Base-by-base conservation (phyloP, 345 rosid genomes). In the Rhizophora mangle region DNA sequence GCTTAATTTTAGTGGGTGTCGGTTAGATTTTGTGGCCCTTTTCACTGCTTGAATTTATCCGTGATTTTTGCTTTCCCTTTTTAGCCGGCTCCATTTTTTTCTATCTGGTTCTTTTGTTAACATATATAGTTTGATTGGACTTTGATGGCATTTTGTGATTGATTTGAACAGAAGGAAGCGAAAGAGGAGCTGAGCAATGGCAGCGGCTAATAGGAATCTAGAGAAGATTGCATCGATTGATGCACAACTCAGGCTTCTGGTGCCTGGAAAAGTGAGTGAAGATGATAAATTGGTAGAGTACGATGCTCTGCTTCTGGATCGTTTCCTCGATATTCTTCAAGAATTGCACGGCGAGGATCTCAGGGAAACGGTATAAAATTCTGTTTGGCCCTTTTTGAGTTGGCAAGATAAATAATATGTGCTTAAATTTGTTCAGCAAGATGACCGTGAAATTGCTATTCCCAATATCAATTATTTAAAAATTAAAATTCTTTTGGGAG, bases 181-280 rank as follows among this genome's bases (percentile, higher is more conserved):
- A 21, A 32, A 32, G 51, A 64, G 52, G 52, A 54, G 60, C 11
- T 39, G 32, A 49, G 67, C 56, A 52, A 84, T 88, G 87, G 83
- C 87, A 75, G 74, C 82, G 70, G 69, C 57, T 68, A 53, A 63
- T 22, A 80, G 87, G 79, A 92, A 85, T 73, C 0, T 92, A 69
- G 93, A 87, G 92, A 95, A 90, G 92, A 51, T 89, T 87, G 91
- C 96, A 63, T 95, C 99, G 2, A 95, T 95, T 68, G 99, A 95
- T 79, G 96, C 97, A 0, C 99, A 92, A 72, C 92, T 95, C 63
- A 84, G 97, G 69, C 89, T 78, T 56, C 78, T 95, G 67, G 97
- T 80, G 65, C 99, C 99, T 27, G 72, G 76, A 51, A 92, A 84
- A 84, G 96, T 95, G 56, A 87, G 96, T 57, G 99, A 92, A 80